Conservation (phyloP, 2,329 filamentous ascomycete species). For the Aspergillus amoenus region DNA sequence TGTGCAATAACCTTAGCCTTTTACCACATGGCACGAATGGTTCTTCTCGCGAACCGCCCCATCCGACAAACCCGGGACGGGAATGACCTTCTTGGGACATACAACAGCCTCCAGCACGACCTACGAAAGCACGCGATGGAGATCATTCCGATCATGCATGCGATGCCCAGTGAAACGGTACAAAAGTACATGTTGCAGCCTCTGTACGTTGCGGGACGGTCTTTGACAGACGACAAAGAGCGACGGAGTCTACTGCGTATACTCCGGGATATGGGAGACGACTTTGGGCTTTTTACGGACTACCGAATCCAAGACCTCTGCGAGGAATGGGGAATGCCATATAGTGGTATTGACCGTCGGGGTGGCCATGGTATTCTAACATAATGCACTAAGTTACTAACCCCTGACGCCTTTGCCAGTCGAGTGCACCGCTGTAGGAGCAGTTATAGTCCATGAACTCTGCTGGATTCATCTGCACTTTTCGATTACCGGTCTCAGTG, state of each 20-base stretch:
- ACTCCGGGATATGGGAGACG: slow-evolving; percentile 4
- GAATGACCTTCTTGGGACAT: neutral
- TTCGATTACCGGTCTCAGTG: slow-evolving; percentile 31
- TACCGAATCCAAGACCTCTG: slow-evolving; percentile 8
- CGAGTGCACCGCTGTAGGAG: slow-evolving; percentile 34
- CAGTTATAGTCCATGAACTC: slow-evolving; percentile 5
- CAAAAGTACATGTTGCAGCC: slow-evolving; percentile 20
- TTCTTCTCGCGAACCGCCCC: slow-evolving; percentile 13
- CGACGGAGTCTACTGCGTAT: neutral
- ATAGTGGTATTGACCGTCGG: neutral
- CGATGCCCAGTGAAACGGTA: slow-evolving; percentile 10
- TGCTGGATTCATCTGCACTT: slow-evolving; percentile 8
- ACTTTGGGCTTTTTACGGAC: slow-evolving; percentile 11
- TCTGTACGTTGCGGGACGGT: slow-evolving; percentile 18
- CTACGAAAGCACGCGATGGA: slow-evolving; percentile 4
- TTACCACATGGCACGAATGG: slow-evolving; percentile 22
- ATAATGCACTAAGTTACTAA: neutral
- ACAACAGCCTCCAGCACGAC: neutral
- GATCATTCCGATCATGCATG: slow-evolving; percentile 12
- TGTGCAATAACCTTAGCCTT: slow-evolving; percentile 18
- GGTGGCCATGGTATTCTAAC: neutral
- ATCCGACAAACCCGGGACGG: neutral
- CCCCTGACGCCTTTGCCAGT: neutral
- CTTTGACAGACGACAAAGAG: slow-evolving; percentile 5
- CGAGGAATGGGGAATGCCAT: slow-evolving; percentile 10